phyloP scores from a whole-genome alignment of 345 rosid species.

The Populus davidiana region DNA sequence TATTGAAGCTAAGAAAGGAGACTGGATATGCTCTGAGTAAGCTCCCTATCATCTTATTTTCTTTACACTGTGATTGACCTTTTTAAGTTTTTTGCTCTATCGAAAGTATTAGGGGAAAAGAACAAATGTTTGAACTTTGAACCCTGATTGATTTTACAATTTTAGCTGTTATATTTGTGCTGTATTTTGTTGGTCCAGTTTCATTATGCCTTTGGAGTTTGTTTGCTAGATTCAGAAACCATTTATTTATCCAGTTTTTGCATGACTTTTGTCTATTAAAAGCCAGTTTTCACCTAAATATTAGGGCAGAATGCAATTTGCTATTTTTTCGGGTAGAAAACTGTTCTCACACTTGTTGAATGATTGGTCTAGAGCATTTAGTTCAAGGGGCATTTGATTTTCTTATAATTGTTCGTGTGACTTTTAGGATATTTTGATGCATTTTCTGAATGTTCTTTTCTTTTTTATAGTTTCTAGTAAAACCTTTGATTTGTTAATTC shows the following conservation, averaged over 20 bases:
- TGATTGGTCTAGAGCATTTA: background rate
- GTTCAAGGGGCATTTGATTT: background rate
- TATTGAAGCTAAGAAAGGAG: slow-evolving; percentile 52
- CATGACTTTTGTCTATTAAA: background rate
- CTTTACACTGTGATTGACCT: background rate
- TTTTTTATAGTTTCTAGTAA: background rate
- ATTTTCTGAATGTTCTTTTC: background rate
- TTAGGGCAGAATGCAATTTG: background rate
- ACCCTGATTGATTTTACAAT: background rate
- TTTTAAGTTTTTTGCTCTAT: background rate
- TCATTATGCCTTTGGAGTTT: background rate
- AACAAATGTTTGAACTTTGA: background rate
- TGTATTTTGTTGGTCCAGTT: background rate
- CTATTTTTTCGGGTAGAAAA: background rate
- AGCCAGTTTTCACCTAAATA: background rate
- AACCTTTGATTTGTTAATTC: background rate
- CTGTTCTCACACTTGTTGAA: background rate
- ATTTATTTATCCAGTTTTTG: background rate
- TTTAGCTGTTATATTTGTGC: background rate
- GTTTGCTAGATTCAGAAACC: background rate
- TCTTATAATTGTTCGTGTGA: background rate
- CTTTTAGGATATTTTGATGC: background rate
- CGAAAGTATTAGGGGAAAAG: background rate
- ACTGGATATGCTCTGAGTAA: slow-evolving; percentile 75
- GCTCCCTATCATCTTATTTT: slow-evolving; percentile 21